These are phyloP conservation scores for Saturnispora besseyi DNA, from an alignment of 805 yeast species.

Conservation along the genomic window DNA sequence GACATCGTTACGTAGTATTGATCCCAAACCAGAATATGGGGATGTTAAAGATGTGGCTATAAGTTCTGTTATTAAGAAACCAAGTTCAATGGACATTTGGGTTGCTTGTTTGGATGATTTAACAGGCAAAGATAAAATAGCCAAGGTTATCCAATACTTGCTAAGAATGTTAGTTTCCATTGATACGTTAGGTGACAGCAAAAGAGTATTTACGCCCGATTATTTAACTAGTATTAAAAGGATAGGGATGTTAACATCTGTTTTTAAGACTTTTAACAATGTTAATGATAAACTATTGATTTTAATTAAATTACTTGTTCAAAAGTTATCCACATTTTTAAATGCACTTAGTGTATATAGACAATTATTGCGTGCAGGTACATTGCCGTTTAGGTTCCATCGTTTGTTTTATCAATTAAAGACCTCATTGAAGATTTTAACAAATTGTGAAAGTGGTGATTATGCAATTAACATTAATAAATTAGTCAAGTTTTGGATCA, in stretches of 20 bases:
- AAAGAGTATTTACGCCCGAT: background rate
- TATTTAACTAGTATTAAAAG: background rate
- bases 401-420: constrained; percentile 29
- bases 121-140: constrained; percentile 64
- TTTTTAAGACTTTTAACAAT: constrained; percentile 20
- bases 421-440: constrained; percentile 15
- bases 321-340: constrained; percentile 14
- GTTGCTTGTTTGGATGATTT: constrained; percentile 34
- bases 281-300: constrained; percentile 23
- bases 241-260: background rate
- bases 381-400: constrained; percentile 50
- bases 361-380: constrained; percentile 62
- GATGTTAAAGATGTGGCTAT: background rate
- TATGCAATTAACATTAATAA: constrained; percentile 15
- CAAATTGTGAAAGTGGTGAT: constrained; percentile 9
- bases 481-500: constrained; percentile 29
- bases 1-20: background rate
- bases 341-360: constrained; percentile 47
- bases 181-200: background rate
- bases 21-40: background rate
- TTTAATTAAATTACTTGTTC: constrained; percentile 6
- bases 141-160: constrained; percentile 53
- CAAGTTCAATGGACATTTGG: constrained; percentile 10
- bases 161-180: constrained; percentile 39
- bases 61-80: background rate